Percentiles rank a stretch among this genome's conserved stretches.
Evolutionary conservation across 129 eudicot species (phyloP).

Genomic region (Glebionis coronaria): DNA sequence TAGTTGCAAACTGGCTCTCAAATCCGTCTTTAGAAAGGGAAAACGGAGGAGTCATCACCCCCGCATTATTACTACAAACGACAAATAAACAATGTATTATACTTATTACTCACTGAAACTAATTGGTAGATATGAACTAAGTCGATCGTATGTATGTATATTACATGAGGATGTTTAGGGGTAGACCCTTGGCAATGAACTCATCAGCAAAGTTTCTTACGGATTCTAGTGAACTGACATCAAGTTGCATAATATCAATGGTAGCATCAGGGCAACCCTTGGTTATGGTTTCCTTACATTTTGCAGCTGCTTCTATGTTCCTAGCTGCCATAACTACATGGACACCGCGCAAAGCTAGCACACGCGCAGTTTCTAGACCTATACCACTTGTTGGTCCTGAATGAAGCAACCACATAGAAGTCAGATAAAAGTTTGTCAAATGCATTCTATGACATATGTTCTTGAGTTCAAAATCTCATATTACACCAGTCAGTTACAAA

Average conservation of each 20-base stretch:
- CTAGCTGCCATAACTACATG: conserved; percentile 96
- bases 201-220: conserved; percentile 71
- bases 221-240: conserved; percentile 74
- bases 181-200: conserved; percentile 59
- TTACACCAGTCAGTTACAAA: no score
- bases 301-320: conserved; percentile 53
- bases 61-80: conserved; percentile 75
- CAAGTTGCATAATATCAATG: conserved; percentile 89
- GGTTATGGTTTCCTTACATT: conserved; percentile 62
- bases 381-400: conserved; percentile 97
- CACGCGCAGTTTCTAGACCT: conserved; percentile 77
- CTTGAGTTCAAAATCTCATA: no score
- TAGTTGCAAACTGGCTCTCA: conserved; percentile 86
- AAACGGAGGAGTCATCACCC: conserved; percentile 80
- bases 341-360: conserved; percentile 81
- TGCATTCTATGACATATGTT: no score
- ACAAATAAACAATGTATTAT: not conserved
- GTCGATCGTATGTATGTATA: conserved; percentile 8
- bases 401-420: not conserved
- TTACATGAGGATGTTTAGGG: conserved; percentile 87
- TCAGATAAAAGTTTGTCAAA: no score
- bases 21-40: conserved; percentile 68
- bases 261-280: conserved; percentile 59
- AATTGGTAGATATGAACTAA: not conserved
- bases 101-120: not conserved